A percentile compares a stretch with the other conserved stretches of the same genome.
These are phyloP conservation scores for Suillus sp. DNA, from an alignment of 768 basidiomycete species.

Conservation along the genomic window DNA sequence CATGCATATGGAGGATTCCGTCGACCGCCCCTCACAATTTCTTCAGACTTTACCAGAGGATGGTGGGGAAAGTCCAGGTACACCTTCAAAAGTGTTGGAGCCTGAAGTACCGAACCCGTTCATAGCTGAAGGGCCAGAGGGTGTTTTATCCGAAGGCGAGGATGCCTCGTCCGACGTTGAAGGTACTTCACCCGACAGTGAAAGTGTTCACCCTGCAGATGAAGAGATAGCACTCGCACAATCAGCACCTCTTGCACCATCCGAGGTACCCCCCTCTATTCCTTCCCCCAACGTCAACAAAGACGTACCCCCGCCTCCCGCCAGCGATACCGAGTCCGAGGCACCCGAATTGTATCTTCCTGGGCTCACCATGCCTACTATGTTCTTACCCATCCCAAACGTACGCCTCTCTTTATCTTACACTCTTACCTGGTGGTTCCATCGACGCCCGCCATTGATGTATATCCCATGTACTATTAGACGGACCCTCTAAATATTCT, in stretches of 20 bases:
- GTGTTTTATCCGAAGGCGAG: slow-evolving; percentile 38
- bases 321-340: slow-evolving; percentile 48
- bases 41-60: slow-evolving; percentile 16
- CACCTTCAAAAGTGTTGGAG: slow-evolving; percentile 37
- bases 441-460: slow-evolving; percentile 36
- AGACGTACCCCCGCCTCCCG: slow-evolving; percentile 49
- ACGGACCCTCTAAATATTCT: slow-evolving; percentile 83
- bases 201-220: slow-evolving; percentile 19
- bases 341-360: slow-evolving; percentile 66
- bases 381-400: slow-evolving; percentile 90
- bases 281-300: slow-evolving; percentile 50
- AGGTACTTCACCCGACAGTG: slow-evolving; percentile 24
- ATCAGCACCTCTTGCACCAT: slow-evolving; percentile 23
- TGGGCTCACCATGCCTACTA: slow-evolving; percentile 67
- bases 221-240: slow-evolving; percentile 48
- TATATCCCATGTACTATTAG: slow-evolving; percentile 53
- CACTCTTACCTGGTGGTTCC: slow-evolving; percentile 65
- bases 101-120: slow-evolving; percentile 62
- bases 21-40: slow-evolving; percentile 1
- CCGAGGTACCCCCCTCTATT: slow-evolving; percentile 20
- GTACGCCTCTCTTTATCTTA: slow-evolving; percentile 60
- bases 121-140: slow-evolving; percentile 58
- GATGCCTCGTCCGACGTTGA: slow-evolving; percentile 24
- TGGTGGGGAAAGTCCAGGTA: slow-evolving; percentile 10
- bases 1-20: slow-evolving; percentile 3